Percentiles rank a stretch among this genome's conserved stretches.
Evolutionary conservation across 352 stramenopile species (phyloP).

Genomic region (Phytophthora litchii): DNA sequence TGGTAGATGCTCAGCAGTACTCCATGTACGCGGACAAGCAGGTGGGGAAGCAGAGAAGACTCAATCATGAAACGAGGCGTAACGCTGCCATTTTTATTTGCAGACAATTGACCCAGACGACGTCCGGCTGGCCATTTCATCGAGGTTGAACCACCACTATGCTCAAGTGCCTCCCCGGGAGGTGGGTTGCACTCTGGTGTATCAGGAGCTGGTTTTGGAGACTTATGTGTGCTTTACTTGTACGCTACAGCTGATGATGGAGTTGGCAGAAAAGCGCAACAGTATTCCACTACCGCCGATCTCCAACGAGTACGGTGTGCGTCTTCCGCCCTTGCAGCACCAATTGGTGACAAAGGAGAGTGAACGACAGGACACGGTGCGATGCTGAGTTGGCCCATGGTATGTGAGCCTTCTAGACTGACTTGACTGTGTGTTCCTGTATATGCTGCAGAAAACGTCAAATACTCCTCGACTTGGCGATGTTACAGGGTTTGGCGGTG

Average conservation of each 20-base stretch:
- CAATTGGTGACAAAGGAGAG: constrained; percentile 79
- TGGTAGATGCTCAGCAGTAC: constrained; percentile 88
- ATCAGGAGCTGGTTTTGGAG: neutral
- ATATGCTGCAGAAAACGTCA: constrained; percentile 33
- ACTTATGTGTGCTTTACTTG: constrained; percentile 9
- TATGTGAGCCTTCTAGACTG: neutral
- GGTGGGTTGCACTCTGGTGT: constrained; percentile 26
- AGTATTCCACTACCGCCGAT: constrained; percentile 75
- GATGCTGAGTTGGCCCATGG: constrained; percentile 9
- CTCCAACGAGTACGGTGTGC: constrained; percentile 84
- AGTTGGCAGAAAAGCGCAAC: constrained; percentile 87
- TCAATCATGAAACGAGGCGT: constrained; percentile 1
- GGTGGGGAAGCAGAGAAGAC: constrained; percentile 22
- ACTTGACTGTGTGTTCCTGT: neutral
- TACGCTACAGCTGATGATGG: constrained; percentile 75
- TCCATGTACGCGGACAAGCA: constrained; percentile 78
- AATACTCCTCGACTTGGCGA: constrained; percentile 33
- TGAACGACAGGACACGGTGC: constrained; percentile 59
- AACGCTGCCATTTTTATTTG: constrained; percentile 10
- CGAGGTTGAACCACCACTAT: constrained; percentile 82
- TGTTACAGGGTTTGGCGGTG: constrained; percentile 22
- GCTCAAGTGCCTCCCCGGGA: constrained; percentile 74
- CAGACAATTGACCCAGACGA: constrained; percentile 78
- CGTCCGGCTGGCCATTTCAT: constrained; percentile 76
- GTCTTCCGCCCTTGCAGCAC: constrained; percentile 68